Percentiles rank a stretch among this genome's conserved stretches.
Evolutionary conservation across 148 eudicot species (phyloP).

Genomic region (Rhododendron kiyosumense): DNA sequence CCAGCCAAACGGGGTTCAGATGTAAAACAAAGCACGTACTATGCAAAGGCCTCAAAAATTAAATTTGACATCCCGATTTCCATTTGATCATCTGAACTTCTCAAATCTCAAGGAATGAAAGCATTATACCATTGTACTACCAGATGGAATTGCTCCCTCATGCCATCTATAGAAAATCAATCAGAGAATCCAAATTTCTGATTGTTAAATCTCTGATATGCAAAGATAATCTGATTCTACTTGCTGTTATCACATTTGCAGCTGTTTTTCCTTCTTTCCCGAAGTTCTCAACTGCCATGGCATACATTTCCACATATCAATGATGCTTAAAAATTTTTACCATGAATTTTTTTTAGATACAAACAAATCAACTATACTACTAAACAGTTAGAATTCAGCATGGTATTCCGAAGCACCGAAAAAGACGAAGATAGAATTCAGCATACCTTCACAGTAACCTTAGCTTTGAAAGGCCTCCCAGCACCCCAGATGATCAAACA

Average conservation of each 20-base stretch:
- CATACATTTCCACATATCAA: background rate
- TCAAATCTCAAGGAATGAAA: background rate
- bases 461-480: slow-evolving; percentile 63
- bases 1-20: background rate
- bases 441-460: slow-evolving; percentile 68
- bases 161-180: background rate
- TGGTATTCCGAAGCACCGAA: too few relatives aligned
- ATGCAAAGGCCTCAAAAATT: background rate
- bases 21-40: background rate
- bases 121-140: background rate
- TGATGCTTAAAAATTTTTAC: background rate
- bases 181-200: background rate
- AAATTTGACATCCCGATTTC: background rate
- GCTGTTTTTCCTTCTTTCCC: background rate
- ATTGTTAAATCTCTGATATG: background rate
- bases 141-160: background rate
- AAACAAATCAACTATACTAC: background rate
- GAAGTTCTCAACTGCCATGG: background rate
- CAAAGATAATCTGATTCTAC: background rate
- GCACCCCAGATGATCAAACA: slow-evolving; percentile 96
- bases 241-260: background rate
- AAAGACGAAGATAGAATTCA: background rate
- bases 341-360: background rate
- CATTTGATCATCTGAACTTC: background rate
- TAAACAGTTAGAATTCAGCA: background rate